Evolutionary conservation across 345 rosid species (phyloP).

Genomic region (Cardamine occulta): DNA sequence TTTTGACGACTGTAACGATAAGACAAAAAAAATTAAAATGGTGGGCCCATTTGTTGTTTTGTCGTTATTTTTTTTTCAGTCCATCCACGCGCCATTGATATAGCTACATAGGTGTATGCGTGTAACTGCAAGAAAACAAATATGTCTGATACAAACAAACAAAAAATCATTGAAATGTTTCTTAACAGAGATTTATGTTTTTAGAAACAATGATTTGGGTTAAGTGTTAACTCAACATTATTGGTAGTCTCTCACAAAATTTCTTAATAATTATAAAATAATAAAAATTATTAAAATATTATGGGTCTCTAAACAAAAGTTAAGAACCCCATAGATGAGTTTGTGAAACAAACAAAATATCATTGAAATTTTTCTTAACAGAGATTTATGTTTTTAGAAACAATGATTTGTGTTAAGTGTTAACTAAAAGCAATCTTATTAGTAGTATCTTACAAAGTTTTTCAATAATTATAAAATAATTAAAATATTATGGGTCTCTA

Average conservation of each 20-base stretch:
- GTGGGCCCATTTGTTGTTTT: constrained; percentile 27
- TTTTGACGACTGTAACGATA: constrained; percentile 20
- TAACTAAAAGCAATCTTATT: too few relatives aligned
- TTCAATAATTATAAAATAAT: too few relatives aligned
- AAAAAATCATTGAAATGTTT: background rate
- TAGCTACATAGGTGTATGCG: constrained; percentile 36
- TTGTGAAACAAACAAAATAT: background rate
- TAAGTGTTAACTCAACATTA: too few relatives aligned
- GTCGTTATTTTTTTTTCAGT: background rate
- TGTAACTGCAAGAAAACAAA: constrained; percentile 18
- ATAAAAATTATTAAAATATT: too few relatives aligned
- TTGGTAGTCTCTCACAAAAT: too few relatives aligned
- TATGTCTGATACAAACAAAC: background rate
- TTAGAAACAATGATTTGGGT: background rate
- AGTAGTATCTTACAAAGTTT: too few relatives aligned
- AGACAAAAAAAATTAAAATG: constrained; percentile 33
- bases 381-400: background rate
- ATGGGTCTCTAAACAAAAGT: too few relatives aligned
- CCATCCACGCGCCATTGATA: constrained; percentile 17
- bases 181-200: background rate
- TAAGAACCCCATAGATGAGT: too few relatives aligned
- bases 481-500: too few relatives aligned
- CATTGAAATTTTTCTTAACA: background rate
- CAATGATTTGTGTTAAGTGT: background rate
- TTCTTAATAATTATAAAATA: too few relatives aligned